Conservation (phyloP, 2,329 filamentous ascomycete genomes). For the Pleoardoris graminearum region DNA sequence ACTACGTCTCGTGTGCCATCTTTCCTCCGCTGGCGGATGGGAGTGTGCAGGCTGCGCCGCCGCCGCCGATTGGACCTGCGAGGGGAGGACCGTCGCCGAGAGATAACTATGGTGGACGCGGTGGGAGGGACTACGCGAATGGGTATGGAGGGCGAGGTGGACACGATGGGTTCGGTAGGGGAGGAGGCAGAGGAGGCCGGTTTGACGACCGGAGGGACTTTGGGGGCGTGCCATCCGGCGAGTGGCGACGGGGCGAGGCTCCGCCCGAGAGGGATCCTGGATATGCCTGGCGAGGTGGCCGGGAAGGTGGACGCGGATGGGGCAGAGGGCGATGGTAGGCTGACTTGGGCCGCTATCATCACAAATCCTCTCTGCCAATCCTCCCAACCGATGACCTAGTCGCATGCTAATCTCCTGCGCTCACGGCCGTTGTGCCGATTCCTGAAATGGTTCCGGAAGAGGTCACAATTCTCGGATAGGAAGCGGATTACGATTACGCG, state of each 20-base stretch:
- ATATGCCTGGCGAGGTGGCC: conserved; percentile 31
- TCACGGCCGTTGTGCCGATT: no score
- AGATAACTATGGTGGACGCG: conserved; percentile 29
- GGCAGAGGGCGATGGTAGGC: conserved; percentile 38
- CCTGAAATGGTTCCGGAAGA: no score
- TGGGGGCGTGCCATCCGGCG: conserved; percentile 57
- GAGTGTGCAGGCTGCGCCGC: conserved; percentile 66
- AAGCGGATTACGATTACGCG: no score
- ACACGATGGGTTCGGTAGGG: conserved; percentile 41
- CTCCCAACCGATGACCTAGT: neutral
- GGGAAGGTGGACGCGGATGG: conserved; percentile 44
- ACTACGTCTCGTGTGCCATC: conserved; percentile 83
- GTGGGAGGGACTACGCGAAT: conserved; percentile 29
- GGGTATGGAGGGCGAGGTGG: conserved; percentile 40
- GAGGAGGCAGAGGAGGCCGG: conserved; percentile 43
- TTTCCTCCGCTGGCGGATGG: conserved; percentile 76
- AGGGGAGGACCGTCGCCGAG: conserved; percentile 34
- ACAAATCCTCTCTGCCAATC: neutral
- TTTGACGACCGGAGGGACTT: conserved; percentile 47
- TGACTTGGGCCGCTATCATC: neutral
- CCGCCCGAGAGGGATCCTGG: conserved; percentile 55
- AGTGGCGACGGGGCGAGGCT: conserved; percentile 69
- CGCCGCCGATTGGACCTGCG: conserved; percentile 46
- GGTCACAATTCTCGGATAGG: no score
- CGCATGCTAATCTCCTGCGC: neutral